A percentile compares a stretch with the other conserved stretches of the same genome.
Evolutionary conservation across 768 basidiomycete species (phyloP).

Genomic region (Lanmaoa pseudosensibilis): DNA sequence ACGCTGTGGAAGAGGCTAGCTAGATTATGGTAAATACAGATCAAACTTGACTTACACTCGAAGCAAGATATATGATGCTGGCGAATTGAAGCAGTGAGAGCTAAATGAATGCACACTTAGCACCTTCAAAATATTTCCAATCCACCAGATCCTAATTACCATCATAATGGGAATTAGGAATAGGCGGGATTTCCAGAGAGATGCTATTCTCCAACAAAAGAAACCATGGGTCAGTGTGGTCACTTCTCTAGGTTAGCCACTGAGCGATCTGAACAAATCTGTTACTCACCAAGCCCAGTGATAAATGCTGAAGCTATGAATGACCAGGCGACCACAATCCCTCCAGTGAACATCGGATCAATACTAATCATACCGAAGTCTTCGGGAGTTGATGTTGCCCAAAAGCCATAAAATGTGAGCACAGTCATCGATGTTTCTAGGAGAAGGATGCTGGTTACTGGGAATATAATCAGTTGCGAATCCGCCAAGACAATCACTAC

Average conservation of each 20-base stretch:
- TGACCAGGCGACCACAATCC: too few species aligned
- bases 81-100: slow-evolving; percentile 23
- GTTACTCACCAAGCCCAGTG: slow-evolving; percentile 20
- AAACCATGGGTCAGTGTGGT: slow-evolving; percentile 21
- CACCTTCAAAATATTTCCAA: not conserved
- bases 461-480: not conserved
- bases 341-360: too few species aligned
- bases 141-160: slow-evolving; percentile 1
- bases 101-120: slow-evolving; percentile 1
- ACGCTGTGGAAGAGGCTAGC: not conserved
- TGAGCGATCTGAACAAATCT: not conserved
- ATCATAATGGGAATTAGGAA: slow-evolving; percentile 12
- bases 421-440: slow-evolving; percentile 19
- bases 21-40: not conserved
- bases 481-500: fast-evolving
- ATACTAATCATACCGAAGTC: too few species aligned
- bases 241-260: slow-evolving; percentile 4
- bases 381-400: too few species aligned
- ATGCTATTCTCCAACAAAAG: slow-evolving; percentile 24
- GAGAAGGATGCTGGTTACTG: slow-evolving; percentile 13
- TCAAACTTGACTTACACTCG: not conserved
- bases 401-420: slow-evolving; percentile 14
- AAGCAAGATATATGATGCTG: slow-evolving; percentile 11
- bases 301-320: not conserved
- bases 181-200: not conserved